Conservation (phyloP, 768 basidiomycete species). For the Suillus weaverae region DNA sequence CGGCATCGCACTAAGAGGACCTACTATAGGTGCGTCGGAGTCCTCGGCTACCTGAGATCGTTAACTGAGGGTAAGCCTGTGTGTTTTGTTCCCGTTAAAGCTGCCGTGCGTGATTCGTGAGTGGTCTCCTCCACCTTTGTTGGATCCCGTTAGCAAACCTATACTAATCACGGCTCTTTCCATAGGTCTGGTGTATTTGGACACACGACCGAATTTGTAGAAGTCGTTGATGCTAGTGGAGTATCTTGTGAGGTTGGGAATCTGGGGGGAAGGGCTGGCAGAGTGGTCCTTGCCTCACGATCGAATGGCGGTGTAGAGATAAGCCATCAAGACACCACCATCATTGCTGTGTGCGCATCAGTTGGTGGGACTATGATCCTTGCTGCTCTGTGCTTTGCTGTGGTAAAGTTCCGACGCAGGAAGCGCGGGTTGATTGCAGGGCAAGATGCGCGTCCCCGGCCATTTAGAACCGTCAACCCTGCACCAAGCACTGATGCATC, state of each 20-base stretch:
- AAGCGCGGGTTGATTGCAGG: conserved; percentile 13
- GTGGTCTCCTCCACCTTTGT: conserved; percentile 19
- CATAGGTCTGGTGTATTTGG: conserved; percentile 41
- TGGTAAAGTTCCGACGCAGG: conserved; percentile 21
- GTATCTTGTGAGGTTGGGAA: neutral
- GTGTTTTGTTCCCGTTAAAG: conserved; percentile 25
- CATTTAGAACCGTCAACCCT: conserved; percentile 18
- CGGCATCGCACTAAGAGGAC: conserved; percentile 31
- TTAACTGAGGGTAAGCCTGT: conserved; percentile 2
- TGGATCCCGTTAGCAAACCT: neutral
- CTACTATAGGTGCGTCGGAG: conserved; percentile 37
- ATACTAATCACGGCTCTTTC: neutral
- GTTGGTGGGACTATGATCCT: conserved; percentile 22
- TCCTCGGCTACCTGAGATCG: neutral
- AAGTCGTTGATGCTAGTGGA: conserved; percentile 6
- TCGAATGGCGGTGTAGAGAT: neutral
- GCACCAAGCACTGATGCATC: conserved; percentile 7
- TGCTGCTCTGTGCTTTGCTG: conserved; percentile 12
- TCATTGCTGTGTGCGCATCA: conserved; percentile 23
- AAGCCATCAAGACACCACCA: conserved; percentile 9
- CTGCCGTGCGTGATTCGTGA: conserved; percentile 43
- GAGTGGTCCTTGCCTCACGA: neutral
- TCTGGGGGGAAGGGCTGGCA: no score
- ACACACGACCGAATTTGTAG: conserved; percentile 5
- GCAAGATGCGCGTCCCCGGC: conserved; percentile 29